Evolutionary conservation across 768 basidiomycete species (phyloP), one percentile per base, ranked within the genome.

Genomic region (Rubroboletus pulcherrimus): DNA sequence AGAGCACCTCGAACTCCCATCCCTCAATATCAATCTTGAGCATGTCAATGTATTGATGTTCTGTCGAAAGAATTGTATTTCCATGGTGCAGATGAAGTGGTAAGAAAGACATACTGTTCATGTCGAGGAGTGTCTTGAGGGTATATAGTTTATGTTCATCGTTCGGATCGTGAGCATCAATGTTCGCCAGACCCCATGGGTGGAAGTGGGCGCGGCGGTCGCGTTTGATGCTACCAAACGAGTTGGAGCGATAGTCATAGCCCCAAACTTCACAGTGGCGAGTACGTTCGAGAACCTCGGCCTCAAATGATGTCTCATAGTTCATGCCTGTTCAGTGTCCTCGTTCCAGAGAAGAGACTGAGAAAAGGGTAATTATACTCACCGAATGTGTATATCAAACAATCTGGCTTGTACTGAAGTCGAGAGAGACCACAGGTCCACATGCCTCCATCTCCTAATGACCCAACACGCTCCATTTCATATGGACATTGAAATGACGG

Each of bases 381-480:
- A 83, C 84, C 85, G 50, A 86, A 76, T 3, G 83, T 82, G 58
- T 87, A 87, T 50, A 87, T 70, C 45, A 85, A 67, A 62, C 85
- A 86, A 45, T 81, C 73, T 21, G 68, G 69, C 67, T 85, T 85
- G 49, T 78, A 71, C 50, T 72, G 71, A 6, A 87, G 69, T 4
- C 80, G 75, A 24, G 80, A 81, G 26, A 86, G 63, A 2, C 86
- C 86, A 61, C 86, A 87, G 15, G 84, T 75, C 82, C 83, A 87
- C 70, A 87, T 87, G 14, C 86, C 85, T 14, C 86, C 85, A 63
- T 86, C 85, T 17, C 84, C 84, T 9, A 87, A 69, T 14, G 77
- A 74, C 39, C 77, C 77, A 49, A 78, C 54, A 21, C 77, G 76
- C 57, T 78, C 72, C 12, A 72, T 48, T 49, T 75, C 69, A 55